Conservation (phyloP, 2,329 filamentous ascomycete genomes). For the Ophiostoma pallidulum region DNA sequence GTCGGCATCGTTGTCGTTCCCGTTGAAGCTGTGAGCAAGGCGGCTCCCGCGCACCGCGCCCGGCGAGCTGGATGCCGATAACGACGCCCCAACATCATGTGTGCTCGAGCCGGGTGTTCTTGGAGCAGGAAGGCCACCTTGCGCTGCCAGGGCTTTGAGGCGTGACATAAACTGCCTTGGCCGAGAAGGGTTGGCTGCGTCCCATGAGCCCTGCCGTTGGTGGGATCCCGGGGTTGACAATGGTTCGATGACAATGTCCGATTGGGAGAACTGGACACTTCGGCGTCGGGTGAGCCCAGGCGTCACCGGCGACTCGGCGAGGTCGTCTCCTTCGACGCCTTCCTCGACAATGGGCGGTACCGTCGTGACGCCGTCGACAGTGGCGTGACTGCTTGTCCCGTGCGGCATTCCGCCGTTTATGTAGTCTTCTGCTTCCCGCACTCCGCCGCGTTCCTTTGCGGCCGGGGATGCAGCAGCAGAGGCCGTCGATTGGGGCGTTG, state of each 20-base stretch:
- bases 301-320: conserved; percentile 9
- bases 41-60: conserved; percentile 31
- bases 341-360: neutral
- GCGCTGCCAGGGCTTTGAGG: conserved; percentile 61
- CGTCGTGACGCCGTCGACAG: neutral
- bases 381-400: conserved; percentile 10
- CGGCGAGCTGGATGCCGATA: conserved; percentile 40
- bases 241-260: conserved; percentile 39
- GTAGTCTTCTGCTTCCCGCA: conserved; percentile 28
- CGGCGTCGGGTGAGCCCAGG: conserved; percentile 33
- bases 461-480: neutral
- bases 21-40: conserved; percentile 22
- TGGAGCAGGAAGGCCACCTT: conserved; percentile 38
- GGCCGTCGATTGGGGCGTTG: neutral
- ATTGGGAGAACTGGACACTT: conserved; percentile 68
- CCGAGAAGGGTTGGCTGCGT: conserved; percentile 50
- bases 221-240: neutral
- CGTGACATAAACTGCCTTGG: conserved; percentile 69
- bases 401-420: conserved; percentile 29
- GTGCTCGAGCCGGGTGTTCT: conserved; percentile 25
- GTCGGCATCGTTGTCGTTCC: conserved; percentile 59
- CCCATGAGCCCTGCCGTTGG: conserved; percentile 52
- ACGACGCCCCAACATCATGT: conserved; percentile 22
- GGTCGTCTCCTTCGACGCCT: neutral
- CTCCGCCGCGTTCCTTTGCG: conserved; percentile 7